Percentiles rank a stretch among this genome's conserved stretches.
Conservation (phyloP, 495 filamentous ascomycete genomes). For the Barbatosphaeria neglecta region DNA sequence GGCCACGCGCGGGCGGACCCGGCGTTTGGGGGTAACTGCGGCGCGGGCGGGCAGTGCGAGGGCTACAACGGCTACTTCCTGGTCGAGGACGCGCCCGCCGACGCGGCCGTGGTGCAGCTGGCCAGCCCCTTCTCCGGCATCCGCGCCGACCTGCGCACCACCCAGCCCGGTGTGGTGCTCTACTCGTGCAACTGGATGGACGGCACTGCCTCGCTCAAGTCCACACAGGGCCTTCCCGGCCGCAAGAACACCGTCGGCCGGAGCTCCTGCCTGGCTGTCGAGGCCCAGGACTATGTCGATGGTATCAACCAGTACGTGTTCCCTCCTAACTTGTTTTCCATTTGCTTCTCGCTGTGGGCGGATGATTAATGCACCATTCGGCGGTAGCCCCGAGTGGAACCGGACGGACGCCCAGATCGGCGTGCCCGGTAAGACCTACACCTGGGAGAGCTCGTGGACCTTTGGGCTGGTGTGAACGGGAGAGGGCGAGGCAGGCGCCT, state of each 20-base stretch:
- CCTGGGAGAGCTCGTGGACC: conserved; percentile 39
- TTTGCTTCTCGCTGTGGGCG: background rate
- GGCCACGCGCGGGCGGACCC: conserved; percentile 48
- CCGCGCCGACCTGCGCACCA: conserved; percentile 55
- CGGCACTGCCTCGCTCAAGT: conserved; percentile 44
- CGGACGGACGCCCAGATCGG: conserved; percentile 46
- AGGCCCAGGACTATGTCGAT: conserved; percentile 62
- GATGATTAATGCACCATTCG: conserved; percentile 8
- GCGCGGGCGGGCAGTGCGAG: conserved; percentile 50
- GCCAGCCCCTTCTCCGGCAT: conserved; percentile 53
- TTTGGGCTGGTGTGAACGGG: conserved; percentile 24
- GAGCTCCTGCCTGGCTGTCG: conserved; percentile 50
- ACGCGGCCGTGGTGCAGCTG: conserved; percentile 47
- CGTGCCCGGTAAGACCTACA: conserved; percentile 37
- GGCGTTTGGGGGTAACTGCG: conserved; percentile 53
- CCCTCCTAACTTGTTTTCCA: background rate
- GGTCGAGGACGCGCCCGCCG: conserved; percentile 47
- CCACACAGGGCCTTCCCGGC: conserved; percentile 51
- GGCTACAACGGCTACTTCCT: conserved; percentile 75
- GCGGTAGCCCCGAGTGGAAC: conserved; percentile 54
- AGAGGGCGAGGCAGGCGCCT: too few relatives aligned
- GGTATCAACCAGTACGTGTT: conserved; percentile 56
- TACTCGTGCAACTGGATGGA: conserved; percentile 65
- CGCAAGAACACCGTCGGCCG: conserved; percentile 32
- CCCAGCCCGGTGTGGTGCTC: conserved; percentile 59